Conservation (phyloP, 306 rosid species). For the Fagus crenata region DNA sequence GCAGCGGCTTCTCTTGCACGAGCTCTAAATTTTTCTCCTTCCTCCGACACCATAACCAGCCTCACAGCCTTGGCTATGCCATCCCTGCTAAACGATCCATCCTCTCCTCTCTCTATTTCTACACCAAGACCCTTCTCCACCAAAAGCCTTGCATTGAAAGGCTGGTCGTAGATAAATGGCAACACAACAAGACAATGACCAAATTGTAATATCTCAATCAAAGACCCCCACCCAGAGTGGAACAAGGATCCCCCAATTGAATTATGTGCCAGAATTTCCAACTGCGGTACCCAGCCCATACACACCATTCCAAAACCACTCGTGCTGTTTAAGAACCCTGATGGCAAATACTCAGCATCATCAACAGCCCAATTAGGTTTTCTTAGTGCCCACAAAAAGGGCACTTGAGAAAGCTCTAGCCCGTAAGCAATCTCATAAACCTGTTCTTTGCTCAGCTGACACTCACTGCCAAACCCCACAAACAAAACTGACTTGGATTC, state of each 20-base stretch:
- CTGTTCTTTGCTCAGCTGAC: constrained; percentile 36
- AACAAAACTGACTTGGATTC: constrained; percentile 38
- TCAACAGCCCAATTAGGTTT: constrained; percentile 30
- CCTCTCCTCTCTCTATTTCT: constrained; percentile 35
- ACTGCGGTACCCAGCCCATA: constrained; percentile 43
- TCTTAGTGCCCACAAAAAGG: constrained; percentile 46
- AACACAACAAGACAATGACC: constrained; percentile 41
- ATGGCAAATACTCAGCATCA: constrained; percentile 32
- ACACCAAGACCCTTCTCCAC: constrained; percentile 42
- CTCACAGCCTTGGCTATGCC: constrained; percentile 36
- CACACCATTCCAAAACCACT: constrained; percentile 29
- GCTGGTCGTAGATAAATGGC: constrained; percentile 42
- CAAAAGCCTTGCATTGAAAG: constrained; percentile 41
- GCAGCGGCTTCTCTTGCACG: constrained; percentile 30
- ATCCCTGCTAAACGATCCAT: constrained; percentile 38
- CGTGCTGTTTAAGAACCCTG: constrained; percentile 32
- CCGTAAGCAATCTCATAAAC: constrained; percentile 46
- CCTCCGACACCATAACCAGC: constrained; percentile 34
- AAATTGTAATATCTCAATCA: constrained; percentile 41
- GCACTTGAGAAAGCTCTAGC: constrained; percentile 39
- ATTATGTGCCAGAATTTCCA: constrained; percentile 37
- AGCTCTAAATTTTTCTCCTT: constrained; percentile 35
- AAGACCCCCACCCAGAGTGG: constrained; percentile 52
- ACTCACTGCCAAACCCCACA: constrained; percentile 53
- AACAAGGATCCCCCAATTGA: constrained; percentile 46